Evolutionary conservation across 352 stramenopile genomes (phyloP).

Genomic region (Phytophthora constricta): DNA sequence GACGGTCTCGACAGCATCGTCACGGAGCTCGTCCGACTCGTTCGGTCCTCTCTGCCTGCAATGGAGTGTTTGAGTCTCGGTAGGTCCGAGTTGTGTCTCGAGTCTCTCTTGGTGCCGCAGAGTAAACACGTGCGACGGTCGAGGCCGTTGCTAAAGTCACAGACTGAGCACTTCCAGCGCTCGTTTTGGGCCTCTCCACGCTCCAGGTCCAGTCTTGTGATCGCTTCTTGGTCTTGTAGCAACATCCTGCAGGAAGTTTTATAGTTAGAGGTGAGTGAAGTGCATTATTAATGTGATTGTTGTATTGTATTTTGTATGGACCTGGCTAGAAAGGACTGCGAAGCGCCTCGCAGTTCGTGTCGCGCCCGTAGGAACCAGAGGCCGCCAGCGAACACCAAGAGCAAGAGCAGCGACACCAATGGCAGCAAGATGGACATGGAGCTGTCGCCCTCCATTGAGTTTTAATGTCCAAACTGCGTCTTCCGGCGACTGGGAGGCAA

Average conservation of each 20-base stretch:
- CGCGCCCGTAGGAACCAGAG: constrained; percentile 74
- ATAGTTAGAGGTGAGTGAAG: no score
- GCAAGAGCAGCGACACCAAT: constrained; percentile 69
- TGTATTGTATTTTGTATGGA: constrained; percentile 14
- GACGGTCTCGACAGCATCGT: constrained; percentile 38
- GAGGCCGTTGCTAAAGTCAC: constrained; percentile 79
- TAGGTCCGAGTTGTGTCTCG: constrained; percentile 17
- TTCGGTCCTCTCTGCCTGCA: constrained; percentile 31
- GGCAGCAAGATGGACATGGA: constrained; percentile 76
- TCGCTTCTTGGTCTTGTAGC: constrained; percentile 57
- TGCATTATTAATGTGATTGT: no score
- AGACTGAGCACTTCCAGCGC: constrained; percentile 81
- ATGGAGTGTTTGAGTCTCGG: constrained; percentile 40
- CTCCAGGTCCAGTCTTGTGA: constrained; percentile 79
- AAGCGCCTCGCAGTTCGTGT: constrained; percentile 37
- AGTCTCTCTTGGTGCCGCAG: constrained; percentile 68
- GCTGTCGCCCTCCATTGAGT: constrained; percentile 39
- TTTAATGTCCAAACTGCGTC: no score
- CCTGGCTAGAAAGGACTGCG: constrained; percentile 55
- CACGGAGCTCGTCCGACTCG: constrained; percentile 35
- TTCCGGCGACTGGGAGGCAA: no score
- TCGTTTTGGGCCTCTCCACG: constrained; percentile 63
- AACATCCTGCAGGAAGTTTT: no score
- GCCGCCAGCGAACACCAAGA: constrained; percentile 68
- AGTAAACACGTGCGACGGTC: constrained; percentile 69